phyloP scores from a whole-genome alignment of 2,329 filamentous ascomycete genomes.

The Aspergillus aculeatinus region DNA sequence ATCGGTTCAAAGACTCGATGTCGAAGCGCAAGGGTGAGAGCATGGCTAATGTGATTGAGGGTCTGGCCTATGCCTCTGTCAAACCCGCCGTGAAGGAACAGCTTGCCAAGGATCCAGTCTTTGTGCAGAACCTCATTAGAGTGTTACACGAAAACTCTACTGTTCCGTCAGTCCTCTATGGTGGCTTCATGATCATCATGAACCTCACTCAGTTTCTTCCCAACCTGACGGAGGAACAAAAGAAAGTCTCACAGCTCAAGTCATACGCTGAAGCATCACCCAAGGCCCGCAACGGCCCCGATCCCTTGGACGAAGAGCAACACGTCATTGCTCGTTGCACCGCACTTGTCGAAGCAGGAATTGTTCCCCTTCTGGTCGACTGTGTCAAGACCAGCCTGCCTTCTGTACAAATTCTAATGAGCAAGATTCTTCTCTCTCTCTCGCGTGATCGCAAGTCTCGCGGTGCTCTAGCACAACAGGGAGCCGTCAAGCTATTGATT shows the following conservation, averaged over 20 bases:
- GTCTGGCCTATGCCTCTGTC: slow-evolving; percentile 86
- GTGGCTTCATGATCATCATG: slow-evolving; percentile 77
- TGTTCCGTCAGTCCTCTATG: slow-evolving; percentile 74
- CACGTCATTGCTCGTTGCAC: slow-evolving; percentile 75
- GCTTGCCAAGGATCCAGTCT: slow-evolving; percentile 64
- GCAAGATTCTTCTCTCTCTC: slow-evolving; percentile 74
- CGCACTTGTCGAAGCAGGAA: slow-evolving; percentile 72
- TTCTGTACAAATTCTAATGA: slow-evolving; percentile 67
- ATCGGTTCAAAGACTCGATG: slow-evolving; percentile 53
- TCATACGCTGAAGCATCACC: slow-evolving; percentile 87
- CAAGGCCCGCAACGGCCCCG: slow-evolving; percentile 55
- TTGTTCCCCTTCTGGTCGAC: slow-evolving; percentile 73
- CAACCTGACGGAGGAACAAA: slow-evolving; percentile 80
- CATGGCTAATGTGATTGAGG: slow-evolving; percentile 79
- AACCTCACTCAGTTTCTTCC: slow-evolving; percentile 84
- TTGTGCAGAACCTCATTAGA: slow-evolving; percentile 68
- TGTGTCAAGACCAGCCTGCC: slow-evolving; percentile 70
- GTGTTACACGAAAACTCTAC: slow-evolving; percentile 50
- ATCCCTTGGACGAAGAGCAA: slow-evolving; percentile 72
- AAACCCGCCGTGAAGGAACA: slow-evolving; percentile 82
- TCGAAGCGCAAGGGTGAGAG: slow-evolving; percentile 46
- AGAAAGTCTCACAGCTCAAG: slow-evolving; percentile 87
- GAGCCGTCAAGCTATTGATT: slow-evolving; percentile 82
- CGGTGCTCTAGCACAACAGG: slow-evolving; percentile 83
- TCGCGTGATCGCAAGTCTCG: slow-evolving; percentile 72